phyloP scores from a whole-genome alignment of 768 basidiomycete species.

The Auriscalpium orientale region DNA sequence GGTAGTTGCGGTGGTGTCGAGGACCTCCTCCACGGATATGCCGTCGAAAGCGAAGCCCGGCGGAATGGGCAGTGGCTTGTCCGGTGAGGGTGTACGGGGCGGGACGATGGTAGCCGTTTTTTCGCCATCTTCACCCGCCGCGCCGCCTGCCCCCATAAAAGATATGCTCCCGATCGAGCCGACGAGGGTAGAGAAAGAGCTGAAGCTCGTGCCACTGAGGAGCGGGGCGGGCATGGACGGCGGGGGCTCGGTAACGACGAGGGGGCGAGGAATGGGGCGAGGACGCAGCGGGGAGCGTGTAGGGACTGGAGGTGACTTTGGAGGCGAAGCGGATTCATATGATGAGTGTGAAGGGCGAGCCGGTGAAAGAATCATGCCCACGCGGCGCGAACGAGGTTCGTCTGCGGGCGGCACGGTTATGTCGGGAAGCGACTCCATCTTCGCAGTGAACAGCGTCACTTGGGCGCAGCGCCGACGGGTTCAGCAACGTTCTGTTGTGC shows the following conservation, averaged over 20 bases:
- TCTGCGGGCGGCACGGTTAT: conserved; percentile 1
- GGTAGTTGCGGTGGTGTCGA: conserved; percentile 9
- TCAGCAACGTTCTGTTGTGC: too few species aligned
- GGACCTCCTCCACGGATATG: conserved; percentile 8
- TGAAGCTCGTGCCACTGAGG: conserved; percentile 19
- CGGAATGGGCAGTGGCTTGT: conserved; percentile 26
- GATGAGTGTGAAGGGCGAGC: conserved; percentile 13
- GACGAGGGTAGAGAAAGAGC: conserved; percentile 19
- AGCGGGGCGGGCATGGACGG: conserved; percentile 18
- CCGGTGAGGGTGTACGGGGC: conserved; percentile 20
- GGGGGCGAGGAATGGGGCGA: conserved; percentile 8
- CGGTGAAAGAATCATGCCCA: conserved; percentile 17
- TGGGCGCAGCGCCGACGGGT: too few species aligned
- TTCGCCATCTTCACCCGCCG: conserved; percentile 1
- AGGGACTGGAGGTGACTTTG: conserved; percentile 21
- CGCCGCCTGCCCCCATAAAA: background rate
- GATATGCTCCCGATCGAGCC: background rate
- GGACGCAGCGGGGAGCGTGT: conserved; percentile 25
- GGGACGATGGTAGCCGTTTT: background rate
- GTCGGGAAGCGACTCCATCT: background rate
- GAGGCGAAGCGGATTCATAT: conserved; percentile 9
- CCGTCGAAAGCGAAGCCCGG: conserved; percentile 18
- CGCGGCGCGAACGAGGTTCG: conserved; percentile 28
- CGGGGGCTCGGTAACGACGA: conserved; percentile 3
- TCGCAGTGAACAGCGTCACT: too few species aligned